Base-by-base conservation (phyloP, 1,284 basidiomycete genomes). In the Fomitopsis pinicola region DNA sequence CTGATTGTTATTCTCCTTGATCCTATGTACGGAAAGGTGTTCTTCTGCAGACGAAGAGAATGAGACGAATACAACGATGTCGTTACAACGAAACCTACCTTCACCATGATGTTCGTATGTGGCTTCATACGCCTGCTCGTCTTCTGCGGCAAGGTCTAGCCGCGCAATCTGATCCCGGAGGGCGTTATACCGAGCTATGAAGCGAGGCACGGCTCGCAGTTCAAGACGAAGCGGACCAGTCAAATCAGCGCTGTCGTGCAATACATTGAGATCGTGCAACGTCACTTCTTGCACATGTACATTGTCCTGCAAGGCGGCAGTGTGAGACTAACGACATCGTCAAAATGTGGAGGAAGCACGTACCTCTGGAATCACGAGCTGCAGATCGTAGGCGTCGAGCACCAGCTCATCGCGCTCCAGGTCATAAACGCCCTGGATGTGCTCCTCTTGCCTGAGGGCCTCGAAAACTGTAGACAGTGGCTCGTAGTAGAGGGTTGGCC, bases 401-500 rank as follows among this genome's bases (percentile, higher is more conserved):
- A 85, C 74, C 35, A 92, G 75, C 72, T 92, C 89, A 56, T 81
- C 82, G 50, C 86, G 82, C 28, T 76, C 69, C 44, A 85, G 70
- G 40, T 82, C 78, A 36, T 78, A 75, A 17, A 83, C 63, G 28
- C 74, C 74, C 54, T 77, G 73, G 42, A 89, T 70, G 61, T 73
- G 74, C 60, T 82, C 79, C 62, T 90, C 85, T 66, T 82, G 78
- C 35, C 88, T 85, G 40, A 92, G 75, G 61, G 84, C 86, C 55
- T 85, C 83, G 66, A 92, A 91, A 9, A 91, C 81, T 62, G 75
- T 77, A 42, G 80, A 82, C 59, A 92, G 70, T 40, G 88, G 82
- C 68, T 91, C 89, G 66, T 90, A 91, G 70, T 89, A 92, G 8
- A 92, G 76, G 3, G 83, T 86, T 3, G 89, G 87, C 15, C 75